These are phyloP conservation scores for Earliella scabrosa DNA, from an alignment of 1,284 basidiomycete genomes.

Conservation along the genomic window DNA sequence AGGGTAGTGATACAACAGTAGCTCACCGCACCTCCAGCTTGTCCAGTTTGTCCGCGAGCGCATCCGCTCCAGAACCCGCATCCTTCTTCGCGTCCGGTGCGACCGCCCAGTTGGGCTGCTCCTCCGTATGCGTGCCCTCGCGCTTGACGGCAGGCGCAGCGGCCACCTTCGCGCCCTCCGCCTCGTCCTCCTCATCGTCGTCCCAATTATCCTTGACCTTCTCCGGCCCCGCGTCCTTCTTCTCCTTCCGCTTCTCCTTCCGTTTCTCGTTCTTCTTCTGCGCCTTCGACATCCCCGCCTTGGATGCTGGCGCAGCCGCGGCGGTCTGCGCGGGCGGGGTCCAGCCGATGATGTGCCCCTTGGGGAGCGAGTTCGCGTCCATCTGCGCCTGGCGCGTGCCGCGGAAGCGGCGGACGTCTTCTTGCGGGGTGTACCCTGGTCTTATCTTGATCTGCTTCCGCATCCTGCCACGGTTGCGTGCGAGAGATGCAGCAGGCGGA, in stretches of 20 bases:
- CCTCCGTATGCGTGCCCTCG: slow-evolving; percentile 18
- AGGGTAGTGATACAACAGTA: neutral
- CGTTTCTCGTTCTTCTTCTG: slow-evolving; percentile 83
- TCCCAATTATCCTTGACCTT: slow-evolving; percentile 77
- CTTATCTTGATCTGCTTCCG: slow-evolving; percentile 91
- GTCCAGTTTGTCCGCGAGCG: slow-evolving; percentile 46
- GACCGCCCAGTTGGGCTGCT: slow-evolving; percentile 26
- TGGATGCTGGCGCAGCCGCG: slow-evolving; percentile 25
- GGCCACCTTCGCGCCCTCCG: slow-evolving; percentile 21
- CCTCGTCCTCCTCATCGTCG: slow-evolving; percentile 65
- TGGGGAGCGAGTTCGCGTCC: slow-evolving; percentile 65
- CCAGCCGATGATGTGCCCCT: slow-evolving; percentile 83
- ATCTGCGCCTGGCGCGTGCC: slow-evolving; percentile 74
- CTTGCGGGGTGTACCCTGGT: slow-evolving; percentile 93
- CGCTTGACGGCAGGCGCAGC: slow-evolving; percentile 11
- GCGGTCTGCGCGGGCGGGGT: slow-evolving; percentile 54
- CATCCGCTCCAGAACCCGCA: slow-evolving; percentile 29
- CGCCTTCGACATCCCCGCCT: slow-evolving; percentile 51
- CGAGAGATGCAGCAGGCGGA: neutral
- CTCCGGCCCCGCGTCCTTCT: slow-evolving; percentile 43
- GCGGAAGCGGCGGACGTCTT: slow-evolving; percentile 88
- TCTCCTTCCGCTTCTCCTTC: slow-evolving; percentile 67
- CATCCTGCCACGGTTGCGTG: slow-evolving; percentile 51
- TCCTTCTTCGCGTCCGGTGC: slow-evolving; percentile 17
- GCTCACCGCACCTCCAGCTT: slow-evolving; percentile 44